Conservation (phyloP, 2,329 filamentous ascomycete genomes). For the Colletotrichum aenigma region DNA sequence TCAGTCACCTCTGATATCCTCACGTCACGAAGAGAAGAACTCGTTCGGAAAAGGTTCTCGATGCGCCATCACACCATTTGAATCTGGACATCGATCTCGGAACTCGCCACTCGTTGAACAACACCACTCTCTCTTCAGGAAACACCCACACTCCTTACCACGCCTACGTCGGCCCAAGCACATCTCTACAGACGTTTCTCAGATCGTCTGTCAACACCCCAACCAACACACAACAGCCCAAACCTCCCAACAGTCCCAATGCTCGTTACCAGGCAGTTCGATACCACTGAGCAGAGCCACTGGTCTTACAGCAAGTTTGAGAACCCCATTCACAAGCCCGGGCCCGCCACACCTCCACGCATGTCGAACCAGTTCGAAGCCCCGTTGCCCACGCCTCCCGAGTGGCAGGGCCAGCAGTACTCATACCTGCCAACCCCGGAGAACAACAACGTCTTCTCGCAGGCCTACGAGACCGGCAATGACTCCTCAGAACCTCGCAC, state of each 20-base stretch:
- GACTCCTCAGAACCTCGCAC: slow-evolving; percentile 42
- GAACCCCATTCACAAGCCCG: slow-evolving; percentile 45
- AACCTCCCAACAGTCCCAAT: slow-evolving; percentile 43
- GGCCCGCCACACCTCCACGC: slow-evolving; percentile 47
- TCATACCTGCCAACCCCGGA: slow-evolving; percentile 51
- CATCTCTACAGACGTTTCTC: not conserved
- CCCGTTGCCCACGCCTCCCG: slow-evolving; percentile 53
- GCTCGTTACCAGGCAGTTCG: slow-evolving; percentile 60
- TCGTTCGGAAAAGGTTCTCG: not conserved
- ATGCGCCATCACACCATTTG: slow-evolving; percentile 21
- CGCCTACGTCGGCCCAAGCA: not conserved
- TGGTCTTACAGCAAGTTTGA: slow-evolving; percentile 61
- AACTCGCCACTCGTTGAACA: not conserved
- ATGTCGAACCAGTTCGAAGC: slow-evolving; percentile 63
- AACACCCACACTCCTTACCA: not conserved
- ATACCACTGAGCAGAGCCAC: slow-evolving; percentile 57
- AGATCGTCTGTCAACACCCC: slow-evolving; percentile 1
- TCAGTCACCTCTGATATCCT: not conserved
- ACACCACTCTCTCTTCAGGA: not conserved
- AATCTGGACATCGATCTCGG: slow-evolving; percentile 13
- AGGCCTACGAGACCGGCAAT: slow-evolving; percentile 46
- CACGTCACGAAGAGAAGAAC: not conserved
- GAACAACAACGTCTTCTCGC: slow-evolving; percentile 47
- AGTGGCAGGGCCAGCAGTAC: slow-evolving; percentile 62
- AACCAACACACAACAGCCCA: slow-evolving; percentile 14